These are phyloP conservation scores for Byssochlamys sp. DNA, from an alignment of 2,329 filamentous ascomycete genomes.

Conservation along the genomic window DNA sequence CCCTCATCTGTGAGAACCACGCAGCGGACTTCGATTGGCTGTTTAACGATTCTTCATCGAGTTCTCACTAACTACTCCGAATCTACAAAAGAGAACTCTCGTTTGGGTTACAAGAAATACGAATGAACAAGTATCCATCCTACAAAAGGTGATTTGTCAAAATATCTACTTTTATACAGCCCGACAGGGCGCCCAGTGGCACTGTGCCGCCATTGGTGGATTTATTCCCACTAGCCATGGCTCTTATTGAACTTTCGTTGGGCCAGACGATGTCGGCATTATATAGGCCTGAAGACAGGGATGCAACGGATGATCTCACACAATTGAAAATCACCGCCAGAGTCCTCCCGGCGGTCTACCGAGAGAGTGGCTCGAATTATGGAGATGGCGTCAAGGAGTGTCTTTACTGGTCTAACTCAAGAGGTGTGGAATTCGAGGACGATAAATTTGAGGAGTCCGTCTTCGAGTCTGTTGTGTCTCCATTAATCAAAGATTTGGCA, in stretches of 20 bases:
- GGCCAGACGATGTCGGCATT: slow-evolving; percentile 9
- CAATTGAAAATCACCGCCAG: slow-evolving; percentile 13
- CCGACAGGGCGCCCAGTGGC: too few species aligned
- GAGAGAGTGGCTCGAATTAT: slow-evolving; percentile 10
- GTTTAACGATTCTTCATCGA: too few species aligned
- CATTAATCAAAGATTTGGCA: not conserved
- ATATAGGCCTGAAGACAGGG: slow-evolving; percentile 8
- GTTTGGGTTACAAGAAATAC: too few species aligned
- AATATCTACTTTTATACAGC: too few species aligned
- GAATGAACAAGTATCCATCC: too few species aligned
- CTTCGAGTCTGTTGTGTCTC: not conserved
- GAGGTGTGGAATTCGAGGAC: not conserved
- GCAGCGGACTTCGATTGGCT: too few species aligned
- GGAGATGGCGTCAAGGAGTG: slow-evolving; percentile 5
- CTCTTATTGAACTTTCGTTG: slow-evolving; percentile 12
- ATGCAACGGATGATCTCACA: slow-evolving; percentile 4
- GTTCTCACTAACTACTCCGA: too few species aligned
- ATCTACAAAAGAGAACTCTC: too few species aligned
- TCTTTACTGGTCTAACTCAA: slow-evolving; percentile 5
- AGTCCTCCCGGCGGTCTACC: slow-evolving; percentile 6
- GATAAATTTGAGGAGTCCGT: not conserved
- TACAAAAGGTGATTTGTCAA: too few species aligned
- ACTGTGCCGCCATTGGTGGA: too few species aligned
- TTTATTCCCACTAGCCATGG: slow-evolving; percentile 8
- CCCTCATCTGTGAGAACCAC: too few species aligned